Evolutionary conservation across 2,329 filamentous ascomycete species (phyloP).

Genomic region (Hypoxylon sp.): DNA sequence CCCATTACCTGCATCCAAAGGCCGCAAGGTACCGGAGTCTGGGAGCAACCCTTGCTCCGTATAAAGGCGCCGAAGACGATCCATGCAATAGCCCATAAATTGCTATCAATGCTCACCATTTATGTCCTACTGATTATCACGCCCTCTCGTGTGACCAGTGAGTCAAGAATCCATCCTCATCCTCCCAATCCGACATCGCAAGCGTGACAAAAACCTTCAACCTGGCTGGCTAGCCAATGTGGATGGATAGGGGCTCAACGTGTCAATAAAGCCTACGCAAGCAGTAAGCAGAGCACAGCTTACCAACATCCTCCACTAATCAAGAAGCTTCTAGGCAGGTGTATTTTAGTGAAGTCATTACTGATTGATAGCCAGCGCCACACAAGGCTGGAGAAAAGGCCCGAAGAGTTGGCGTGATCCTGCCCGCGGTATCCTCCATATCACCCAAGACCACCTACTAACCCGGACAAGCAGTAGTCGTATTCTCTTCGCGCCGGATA

Average conservation of each 20-base stretch:
- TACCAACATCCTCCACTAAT: conserved; percentile 32
- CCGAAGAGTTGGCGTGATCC: conserved; percentile 31
- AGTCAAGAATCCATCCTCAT: conserved; percentile 28
- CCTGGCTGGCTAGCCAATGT: conserved; percentile 44
- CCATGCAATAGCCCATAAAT: conserved; percentile 37
- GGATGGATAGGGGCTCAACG: conserved; percentile 39
- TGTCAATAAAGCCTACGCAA: conserved; percentile 42
- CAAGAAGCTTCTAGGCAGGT: conserved; percentile 7
- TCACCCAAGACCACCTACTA: conserved; percentile 19
- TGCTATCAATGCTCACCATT: conserved; percentile 41
- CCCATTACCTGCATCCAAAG: conserved; percentile 35
- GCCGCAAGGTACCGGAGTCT: conserved; percentile 43
- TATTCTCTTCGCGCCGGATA: conserved; percentile 27
- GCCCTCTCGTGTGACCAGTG: conserved; percentile 39
- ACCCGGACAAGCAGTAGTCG: conserved; percentile 29
- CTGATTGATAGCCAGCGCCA: conserved; percentile 36
- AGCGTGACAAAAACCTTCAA: conserved; percentile 28
- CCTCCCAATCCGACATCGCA: conserved; percentile 43
- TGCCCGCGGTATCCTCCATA: conserved; percentile 16
- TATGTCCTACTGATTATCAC: conserved; percentile 39
- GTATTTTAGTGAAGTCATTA: conserved; percentile 25
- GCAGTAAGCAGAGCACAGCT: conserved; percentile 37
- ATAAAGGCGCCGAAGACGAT: conserved; percentile 20
- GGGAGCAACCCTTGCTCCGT: conserved; percentile 31
- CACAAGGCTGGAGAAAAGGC: conserved; percentile 46